Conservation (phyloP, 2,329 filamentous ascomycete species). For the Parastagonospora nodorum region DNA sequence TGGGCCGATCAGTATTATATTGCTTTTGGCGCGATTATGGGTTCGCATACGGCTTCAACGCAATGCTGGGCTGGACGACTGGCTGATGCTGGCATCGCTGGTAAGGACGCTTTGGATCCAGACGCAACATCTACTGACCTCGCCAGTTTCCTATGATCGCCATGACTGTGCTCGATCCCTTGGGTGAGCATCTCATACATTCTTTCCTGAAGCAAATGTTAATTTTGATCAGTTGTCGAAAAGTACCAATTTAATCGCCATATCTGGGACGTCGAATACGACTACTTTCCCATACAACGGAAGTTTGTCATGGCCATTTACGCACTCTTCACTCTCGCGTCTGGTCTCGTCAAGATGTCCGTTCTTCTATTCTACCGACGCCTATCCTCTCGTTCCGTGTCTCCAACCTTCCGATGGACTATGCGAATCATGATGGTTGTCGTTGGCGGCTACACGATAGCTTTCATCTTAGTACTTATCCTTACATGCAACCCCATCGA, state of each 20-base stretch:
- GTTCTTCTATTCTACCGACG: conserved; percentile 31
- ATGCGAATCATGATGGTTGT: conserved; percentile 20
- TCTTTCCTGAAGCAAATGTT: not conserved
- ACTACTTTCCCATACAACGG: conserved; percentile 7
- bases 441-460: conserved; percentile 13
- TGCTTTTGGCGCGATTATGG: conserved; percentile 17
- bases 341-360: conserved; percentile 28
- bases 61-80: conserved; percentile 19
- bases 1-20: conserved; percentile 9
- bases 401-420: conserved; percentile 12
- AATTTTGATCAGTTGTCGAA: not conserved
- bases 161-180: not conserved
- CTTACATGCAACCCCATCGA: conserved; percentile 14
- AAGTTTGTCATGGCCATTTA: conserved; percentile 22
- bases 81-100: conserved; percentile 20
- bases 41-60: conserved; percentile 14
- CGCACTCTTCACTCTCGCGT: conserved; percentile 14
- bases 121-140: not conserved
- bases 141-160: not conserved
- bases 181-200: not conserved
- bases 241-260: conserved; percentile 13
- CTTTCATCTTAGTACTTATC: conserved; percentile 15
- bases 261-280: conserved; percentile 19
- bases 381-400: conserved; percentile 14
- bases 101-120: not conserved